These are phyloP conservation scores for Podospora comata DNA, from an alignment of 495 filamentous ascomycete genomes.

Conservation along the genomic window DNA sequence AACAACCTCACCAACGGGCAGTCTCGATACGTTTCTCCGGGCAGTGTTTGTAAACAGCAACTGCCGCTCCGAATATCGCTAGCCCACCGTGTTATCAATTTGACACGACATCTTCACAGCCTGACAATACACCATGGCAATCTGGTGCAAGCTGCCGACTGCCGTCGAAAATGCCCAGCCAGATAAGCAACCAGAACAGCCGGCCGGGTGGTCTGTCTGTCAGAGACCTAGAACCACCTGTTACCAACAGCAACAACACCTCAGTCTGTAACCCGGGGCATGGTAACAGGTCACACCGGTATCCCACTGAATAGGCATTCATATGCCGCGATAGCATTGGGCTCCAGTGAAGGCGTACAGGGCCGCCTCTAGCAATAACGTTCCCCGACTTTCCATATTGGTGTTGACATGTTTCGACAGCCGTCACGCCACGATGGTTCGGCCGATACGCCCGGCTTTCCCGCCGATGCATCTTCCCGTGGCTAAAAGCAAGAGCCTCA, in stretches of 20 bases:
- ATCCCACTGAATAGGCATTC: background rate
- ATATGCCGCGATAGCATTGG: background rate
- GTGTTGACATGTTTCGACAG: background rate
- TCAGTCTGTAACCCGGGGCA: background rate
- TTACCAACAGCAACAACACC: background rate
- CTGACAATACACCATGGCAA: background rate
- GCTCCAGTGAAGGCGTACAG: background rate
- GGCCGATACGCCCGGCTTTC: background rate
- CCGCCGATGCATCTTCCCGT: background rate
- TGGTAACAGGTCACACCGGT: background rate
- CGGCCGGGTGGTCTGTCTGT: background rate
- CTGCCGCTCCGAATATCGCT: background rate
- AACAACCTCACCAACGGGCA: no score
- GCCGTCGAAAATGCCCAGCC: background rate
- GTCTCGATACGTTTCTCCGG: background rate
- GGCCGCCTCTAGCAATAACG: background rate
- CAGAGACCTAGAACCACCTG: background rate
- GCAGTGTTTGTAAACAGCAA: background rate
- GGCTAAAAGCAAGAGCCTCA: background rate
- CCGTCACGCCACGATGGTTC: background rate
- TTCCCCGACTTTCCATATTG: background rate
- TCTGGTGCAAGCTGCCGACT: background rate
- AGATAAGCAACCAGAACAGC: background rate
- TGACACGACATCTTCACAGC: no score
- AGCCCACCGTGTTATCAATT: no score